phyloP scores from a whole-genome alignment of 2,329 filamentous ascomycete genomes.

The Phialemonium atrogriseum region DNA sequence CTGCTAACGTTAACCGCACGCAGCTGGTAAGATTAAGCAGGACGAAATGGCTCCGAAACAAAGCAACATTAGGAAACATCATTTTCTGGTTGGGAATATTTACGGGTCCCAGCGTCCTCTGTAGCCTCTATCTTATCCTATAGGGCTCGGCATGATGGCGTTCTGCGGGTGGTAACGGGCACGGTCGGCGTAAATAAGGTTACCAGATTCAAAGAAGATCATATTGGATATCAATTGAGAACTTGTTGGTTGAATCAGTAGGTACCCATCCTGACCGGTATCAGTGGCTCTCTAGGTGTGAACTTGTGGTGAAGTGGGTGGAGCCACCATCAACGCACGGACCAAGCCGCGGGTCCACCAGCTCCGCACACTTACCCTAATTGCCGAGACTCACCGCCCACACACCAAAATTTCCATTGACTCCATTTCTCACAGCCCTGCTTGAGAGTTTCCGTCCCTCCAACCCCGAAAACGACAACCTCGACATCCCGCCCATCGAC shows the following conservation, averaged over 20 bases:
- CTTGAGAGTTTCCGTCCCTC: conserved; percentile 13
- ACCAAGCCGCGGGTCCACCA: conserved; percentile 4
- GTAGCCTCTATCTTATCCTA: conserved; percentile 51
- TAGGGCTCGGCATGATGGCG: too few relatives aligned
- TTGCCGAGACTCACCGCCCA: conserved; percentile 35
- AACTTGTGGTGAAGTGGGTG: too few relatives aligned
- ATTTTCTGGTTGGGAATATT: conserved; percentile 76
- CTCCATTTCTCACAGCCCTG: conserved; percentile 3
- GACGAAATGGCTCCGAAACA: conserved; percentile 55
- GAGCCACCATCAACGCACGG: conserved; percentile 1
- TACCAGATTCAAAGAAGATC: too few relatives aligned
- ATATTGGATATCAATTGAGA: too few relatives aligned
- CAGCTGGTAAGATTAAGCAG: conserved; percentile 57
- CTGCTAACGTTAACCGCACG: conserved; percentile 5
- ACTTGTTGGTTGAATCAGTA: conserved; percentile 10
- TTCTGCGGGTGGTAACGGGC: too few relatives aligned
- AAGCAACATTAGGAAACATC: conserved; percentile 59
- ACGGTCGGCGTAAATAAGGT: too few relatives aligned
- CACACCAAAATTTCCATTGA: conserved; percentile 18
- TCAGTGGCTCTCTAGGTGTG: too few relatives aligned
- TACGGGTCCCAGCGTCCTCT: conserved; percentile 61
- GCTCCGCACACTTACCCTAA: conserved; percentile 27
- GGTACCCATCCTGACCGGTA: too few relatives aligned
- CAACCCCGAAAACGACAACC: conserved; percentile 26
- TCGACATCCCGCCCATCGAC: conserved; percentile 31